These are phyloP conservation scores for Epichloe elymi DNA, from an alignment of 2,329 filamentous ascomycete species.

Conservation along the genomic window DNA sequence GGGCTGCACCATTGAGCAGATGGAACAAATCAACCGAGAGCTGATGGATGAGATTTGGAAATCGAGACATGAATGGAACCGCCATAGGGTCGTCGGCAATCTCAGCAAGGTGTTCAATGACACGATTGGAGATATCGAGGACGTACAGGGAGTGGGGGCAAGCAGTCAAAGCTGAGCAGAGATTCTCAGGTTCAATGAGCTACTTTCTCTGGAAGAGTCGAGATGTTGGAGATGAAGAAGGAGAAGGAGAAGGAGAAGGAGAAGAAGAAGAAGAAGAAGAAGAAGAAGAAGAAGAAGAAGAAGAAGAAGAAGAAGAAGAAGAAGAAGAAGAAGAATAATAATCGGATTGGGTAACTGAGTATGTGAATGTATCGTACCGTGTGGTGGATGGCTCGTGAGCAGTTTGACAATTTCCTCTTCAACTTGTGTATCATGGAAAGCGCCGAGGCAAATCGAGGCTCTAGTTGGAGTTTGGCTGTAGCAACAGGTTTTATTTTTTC, in stretches of 20 bases:
- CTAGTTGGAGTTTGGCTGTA: neutral
- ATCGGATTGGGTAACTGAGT: neutral
- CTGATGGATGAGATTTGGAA: slow-evolving; percentile 88
- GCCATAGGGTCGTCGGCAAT: slow-evolving; percentile 53
- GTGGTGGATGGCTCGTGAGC: neutral
- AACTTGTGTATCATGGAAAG: neutral
- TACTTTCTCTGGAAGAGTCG: neutral
- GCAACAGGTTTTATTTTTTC: neutral
- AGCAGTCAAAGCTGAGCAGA: slow-evolving; percentile 26
- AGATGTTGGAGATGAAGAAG: neutral
- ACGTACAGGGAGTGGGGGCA: slow-evolving; percentile 30
- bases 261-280: no score
- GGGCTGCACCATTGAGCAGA: slow-evolving; percentile 78
- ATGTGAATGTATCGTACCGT: neutral
- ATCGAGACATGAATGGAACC: slow-evolving; percentile 68
- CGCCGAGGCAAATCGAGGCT: neutral
- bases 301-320: neutral
- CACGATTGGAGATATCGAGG: slow-evolving; percentile 55
- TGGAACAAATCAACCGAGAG: slow-evolving; percentile 84
- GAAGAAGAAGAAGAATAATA: no score
- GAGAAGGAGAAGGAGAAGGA: neutral
- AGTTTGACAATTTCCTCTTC: neutral
- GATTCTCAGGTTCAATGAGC: neutral
- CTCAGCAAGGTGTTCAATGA: slow-evolving; percentile 64
- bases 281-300: neutral